Evolutionary conservation across 2,329 filamentous ascomycete genomes (phyloP).

Genomic region (Aspergillus sp.): DNA sequence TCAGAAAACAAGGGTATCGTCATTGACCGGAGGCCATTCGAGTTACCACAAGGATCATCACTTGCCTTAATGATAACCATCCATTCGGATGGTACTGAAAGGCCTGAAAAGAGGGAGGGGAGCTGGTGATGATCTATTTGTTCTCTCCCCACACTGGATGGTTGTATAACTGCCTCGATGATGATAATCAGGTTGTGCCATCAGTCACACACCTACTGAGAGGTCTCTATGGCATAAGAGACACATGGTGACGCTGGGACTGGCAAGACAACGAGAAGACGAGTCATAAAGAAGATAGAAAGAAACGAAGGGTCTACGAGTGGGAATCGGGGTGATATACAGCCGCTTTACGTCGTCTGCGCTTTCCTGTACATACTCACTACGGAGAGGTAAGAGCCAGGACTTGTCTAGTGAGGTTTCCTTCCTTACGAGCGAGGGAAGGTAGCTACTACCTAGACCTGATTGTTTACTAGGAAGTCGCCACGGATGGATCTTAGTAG

Average conservation of each 20-base stretch:
- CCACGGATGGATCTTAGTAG: not conserved
- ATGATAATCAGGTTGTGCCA: not conserved
- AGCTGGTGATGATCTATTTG: not conserved
- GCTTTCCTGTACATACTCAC: not conserved
- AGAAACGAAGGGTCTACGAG: not conserved
- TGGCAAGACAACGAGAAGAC: not conserved
- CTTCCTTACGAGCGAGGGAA: not conserved
- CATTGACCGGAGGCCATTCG: not conserved
- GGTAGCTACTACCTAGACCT: not conserved
- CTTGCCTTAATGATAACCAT: not conserved
- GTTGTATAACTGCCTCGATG: not conserved
- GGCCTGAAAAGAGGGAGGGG: not conserved
- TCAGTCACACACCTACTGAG: not conserved
- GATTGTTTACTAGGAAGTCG: not conserved
- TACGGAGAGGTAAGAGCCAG: not conserved
- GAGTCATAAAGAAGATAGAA: not conserved
- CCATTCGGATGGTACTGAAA: not conserved
- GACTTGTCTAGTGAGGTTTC: not conserved
- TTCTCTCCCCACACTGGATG: not conserved
- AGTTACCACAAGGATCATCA: not conserved
- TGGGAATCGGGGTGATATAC: not conserved
- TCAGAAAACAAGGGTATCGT: not conserved
- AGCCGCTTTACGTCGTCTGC: not conserved
- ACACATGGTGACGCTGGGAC: not conserved
- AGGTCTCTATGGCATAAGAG: not conserved